Evolutionary conservation across 495 filamentous ascomycete species (phyloP).

Genomic region (Podospora pseudoanserina): DNA sequence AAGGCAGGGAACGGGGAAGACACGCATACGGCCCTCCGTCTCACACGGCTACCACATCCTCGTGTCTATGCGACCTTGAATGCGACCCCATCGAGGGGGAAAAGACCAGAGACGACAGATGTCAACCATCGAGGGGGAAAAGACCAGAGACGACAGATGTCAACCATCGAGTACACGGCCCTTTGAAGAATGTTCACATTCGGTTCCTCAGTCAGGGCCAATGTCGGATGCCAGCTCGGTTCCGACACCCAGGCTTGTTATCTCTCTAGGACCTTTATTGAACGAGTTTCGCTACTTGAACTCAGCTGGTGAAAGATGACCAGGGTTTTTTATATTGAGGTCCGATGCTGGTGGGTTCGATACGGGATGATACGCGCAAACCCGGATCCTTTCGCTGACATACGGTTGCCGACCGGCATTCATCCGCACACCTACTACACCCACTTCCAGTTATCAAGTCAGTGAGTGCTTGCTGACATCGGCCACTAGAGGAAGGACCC

Average conservation of each 20-base stretch:
- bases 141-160: neutral
- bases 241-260: neutral
- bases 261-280: neutral
- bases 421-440: neutral
- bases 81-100: neutral
- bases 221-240: neutral
- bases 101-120: neutral
- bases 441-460: neutral
- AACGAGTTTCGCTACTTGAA: neutral
- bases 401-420: neutral
- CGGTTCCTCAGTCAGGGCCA: neutral
- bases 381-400: conserved; percentile 6
- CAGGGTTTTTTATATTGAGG: conserved; percentile 4
- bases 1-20: conserved; percentile 4
- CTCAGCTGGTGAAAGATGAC: conserved; percentile 6
- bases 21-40: neutral
- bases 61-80: neutral
- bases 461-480: neutral
- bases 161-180: neutral
- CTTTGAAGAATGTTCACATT: neutral
- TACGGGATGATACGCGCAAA: conserved; percentile 9
- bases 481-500: neutral
- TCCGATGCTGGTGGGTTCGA: neutral
- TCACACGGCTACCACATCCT: neutral
- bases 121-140: neutral